A percentile compares a stretch with the other conserved stretches of the same genome.
phyloP scores from a whole-genome alignment of 768 basidiomycete species.

The Porpolomopsis calyptriformis region DNA sequence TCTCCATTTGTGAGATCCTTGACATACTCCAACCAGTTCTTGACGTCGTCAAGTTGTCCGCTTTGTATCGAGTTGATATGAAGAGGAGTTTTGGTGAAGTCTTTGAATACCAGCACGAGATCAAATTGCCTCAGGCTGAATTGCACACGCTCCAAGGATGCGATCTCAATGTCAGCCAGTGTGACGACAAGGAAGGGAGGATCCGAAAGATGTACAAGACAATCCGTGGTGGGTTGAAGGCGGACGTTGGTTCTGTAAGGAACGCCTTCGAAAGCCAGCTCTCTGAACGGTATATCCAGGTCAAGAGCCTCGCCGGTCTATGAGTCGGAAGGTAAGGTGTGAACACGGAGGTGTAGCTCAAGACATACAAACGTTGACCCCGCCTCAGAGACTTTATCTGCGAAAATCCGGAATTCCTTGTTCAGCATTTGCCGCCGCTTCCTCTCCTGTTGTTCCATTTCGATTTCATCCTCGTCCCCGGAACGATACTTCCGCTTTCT shows the following conservation, averaged over 20 bases:
- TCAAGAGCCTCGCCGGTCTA: constrained; percentile 75
- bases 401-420: constrained; percentile 89
- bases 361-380: constrained; percentile 57
- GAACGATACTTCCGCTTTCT: constrained; percentile 94
- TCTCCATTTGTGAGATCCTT: constrained; percentile 1
- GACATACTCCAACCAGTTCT: constrained; percentile 96
- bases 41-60: constrained; percentile 87
- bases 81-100: constrained; percentile 83
- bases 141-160: constrained; percentile 93
- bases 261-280: constrained; percentile 94
- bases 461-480: constrained; percentile 97
- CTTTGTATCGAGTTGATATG: constrained; percentile 96
- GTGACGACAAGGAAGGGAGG: constrained; percentile 95
- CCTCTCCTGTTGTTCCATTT: constrained; percentile 95
- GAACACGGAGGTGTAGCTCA: background rate
- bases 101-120: constrained; percentile 93
- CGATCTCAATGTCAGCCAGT: constrained; percentile 89
- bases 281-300: constrained; percentile 93
- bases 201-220: constrained; percentile 89
- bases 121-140: constrained; percentile 96
- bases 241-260: constrained; percentile 93
- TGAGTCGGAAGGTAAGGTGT: constrained; percentile 1
- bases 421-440: constrained; percentile 82
- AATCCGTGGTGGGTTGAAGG: constrained; percentile 93
- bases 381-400: constrained; percentile 85